phyloP scores from a whole-genome alignment of 2,329 filamentous ascomycete genomes.

The Exophiala lecanii-corni region DNA sequence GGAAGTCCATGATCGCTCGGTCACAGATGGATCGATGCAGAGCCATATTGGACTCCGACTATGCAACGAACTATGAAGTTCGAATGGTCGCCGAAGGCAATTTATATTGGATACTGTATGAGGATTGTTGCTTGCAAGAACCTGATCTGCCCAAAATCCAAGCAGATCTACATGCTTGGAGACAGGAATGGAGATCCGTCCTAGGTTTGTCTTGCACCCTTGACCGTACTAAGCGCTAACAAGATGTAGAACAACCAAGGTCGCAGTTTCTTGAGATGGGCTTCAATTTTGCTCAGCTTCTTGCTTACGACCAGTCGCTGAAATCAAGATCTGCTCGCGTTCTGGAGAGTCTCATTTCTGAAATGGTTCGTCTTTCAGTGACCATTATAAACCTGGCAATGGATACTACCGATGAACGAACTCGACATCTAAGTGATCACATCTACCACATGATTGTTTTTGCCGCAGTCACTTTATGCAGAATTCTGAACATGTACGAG shows the following conservation, averaged over 20 bases:
- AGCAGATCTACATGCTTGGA: conserved; percentile 35
- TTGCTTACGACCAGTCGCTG: conserved; percentile 39
- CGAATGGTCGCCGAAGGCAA: conserved; percentile 44
- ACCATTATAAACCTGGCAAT: conserved; percentile 40
- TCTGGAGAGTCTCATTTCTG: conserved; percentile 34
- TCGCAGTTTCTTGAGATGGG: conserved; percentile 46
- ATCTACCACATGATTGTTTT: conserved; percentile 48
- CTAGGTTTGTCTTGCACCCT: conserved; percentile 29
- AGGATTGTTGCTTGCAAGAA: conserved; percentile 34
- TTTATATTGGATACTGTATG: conserved; percentile 45
- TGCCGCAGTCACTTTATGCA: conserved; percentile 37
- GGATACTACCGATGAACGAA: conserved; percentile 42
- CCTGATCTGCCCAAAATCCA: conserved; percentile 34
- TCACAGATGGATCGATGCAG: conserved; percentile 37
- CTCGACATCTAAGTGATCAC: conserved; percentile 43
- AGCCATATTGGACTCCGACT: conserved; percentile 35
- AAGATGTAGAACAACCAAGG: conserved; percentile 36
- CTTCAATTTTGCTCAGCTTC: conserved; percentile 42
- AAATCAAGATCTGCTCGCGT: conserved; percentile 33
- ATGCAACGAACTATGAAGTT: conserved; percentile 42
- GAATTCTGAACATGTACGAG: conserved; percentile 37
- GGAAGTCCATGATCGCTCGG: conserved; percentile 35
- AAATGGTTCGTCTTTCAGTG: conserved; percentile 41
- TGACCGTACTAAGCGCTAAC: background rate
- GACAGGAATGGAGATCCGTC: conserved; percentile 37